Percentiles rank a stretch among this genome's conserved stretches.
These are phyloP conservation scores for Blastocystis sp. DNA, from an alignment of 352 stramenopile species.

Conservation along the genomic window DNA sequence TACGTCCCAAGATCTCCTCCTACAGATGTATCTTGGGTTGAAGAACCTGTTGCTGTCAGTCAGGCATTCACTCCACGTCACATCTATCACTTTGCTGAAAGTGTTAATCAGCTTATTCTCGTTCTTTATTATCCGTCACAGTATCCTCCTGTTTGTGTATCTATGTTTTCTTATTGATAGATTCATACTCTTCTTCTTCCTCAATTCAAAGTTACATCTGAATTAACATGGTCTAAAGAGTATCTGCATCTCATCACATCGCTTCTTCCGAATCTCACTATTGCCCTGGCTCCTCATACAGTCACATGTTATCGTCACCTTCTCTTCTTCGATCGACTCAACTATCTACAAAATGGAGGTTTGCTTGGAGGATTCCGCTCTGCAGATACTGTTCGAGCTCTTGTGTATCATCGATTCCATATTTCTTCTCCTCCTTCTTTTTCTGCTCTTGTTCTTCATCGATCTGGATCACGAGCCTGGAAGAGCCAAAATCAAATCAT, in stretches of 20 bases:
- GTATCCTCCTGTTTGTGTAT: no score
- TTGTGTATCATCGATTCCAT: not conserved
- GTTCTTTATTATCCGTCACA: no score
- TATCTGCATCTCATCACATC: no score
- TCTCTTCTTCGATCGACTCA: no score
- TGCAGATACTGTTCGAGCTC: not conserved
- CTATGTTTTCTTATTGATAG: no score
- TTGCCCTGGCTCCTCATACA: no score
- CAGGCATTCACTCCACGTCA: not conserved
- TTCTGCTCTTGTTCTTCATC: not conserved
- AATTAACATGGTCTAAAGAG: no score
- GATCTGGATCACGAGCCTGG: not conserved
- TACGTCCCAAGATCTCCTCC: not conserved
- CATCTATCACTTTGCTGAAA: conserved; percentile 21
- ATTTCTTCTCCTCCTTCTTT: not conserved
- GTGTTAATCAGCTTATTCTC: not conserved
- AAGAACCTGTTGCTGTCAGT: not conserved
- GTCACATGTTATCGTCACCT: no score
- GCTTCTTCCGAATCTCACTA: no score
- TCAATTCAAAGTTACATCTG: no score
- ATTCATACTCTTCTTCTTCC: no score
- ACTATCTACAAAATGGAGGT: not conserved
- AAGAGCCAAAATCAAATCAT: not conserved
- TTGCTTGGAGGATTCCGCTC: not conserved
- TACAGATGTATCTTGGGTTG: not conserved